phyloP scores from a whole-genome alignment of 768 basidiomycete genomes.

The Mycena rebaudengoi region DNA sequence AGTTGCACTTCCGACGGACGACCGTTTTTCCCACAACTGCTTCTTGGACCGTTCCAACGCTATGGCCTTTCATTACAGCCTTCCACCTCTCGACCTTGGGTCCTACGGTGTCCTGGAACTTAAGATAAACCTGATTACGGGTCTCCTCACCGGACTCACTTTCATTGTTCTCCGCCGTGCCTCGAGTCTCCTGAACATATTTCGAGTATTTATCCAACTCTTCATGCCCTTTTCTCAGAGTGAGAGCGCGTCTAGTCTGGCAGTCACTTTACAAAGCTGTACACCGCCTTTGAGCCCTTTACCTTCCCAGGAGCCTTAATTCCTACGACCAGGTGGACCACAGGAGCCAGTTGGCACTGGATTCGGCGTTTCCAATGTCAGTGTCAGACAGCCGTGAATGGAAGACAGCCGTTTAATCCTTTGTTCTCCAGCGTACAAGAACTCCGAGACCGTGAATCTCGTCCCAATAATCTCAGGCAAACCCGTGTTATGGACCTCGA shows the following conservation, averaged over 20 bases:
- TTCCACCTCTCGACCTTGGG: no score
- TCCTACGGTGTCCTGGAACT: no score
- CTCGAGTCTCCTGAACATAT: no score
- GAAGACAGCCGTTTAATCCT: no score
- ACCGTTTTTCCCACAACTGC: no score
- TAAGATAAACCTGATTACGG: no score
- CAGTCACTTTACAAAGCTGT: conserved; percentile 35
- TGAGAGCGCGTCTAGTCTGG: no score
- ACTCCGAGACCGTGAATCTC: conserved; percentile 34
- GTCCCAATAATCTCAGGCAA: conserved; percentile 41
- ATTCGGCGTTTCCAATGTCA: conserved; percentile 30
- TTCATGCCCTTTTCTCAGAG: no score
- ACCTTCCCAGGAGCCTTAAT: conserved; percentile 35
- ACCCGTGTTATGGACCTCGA: conserved; percentile 51
- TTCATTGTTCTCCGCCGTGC: no score
- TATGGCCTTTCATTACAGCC: no score
- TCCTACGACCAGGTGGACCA: conserved; percentile 40
- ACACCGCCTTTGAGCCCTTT: conserved; percentile 38
- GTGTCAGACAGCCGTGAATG: conserved; percentile 3
- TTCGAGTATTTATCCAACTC: no score
- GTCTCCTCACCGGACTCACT: not conserved
- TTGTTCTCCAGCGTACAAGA: conserved; percentile 28
- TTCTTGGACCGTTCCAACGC: not conserved
- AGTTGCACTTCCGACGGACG: no score
- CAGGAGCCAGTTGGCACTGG: conserved; percentile 35